These are phyloP conservation scores for Serendipita sp. DNA, from an alignment of 768 basidiomycete species.

Conservation along the genomic window DNA sequence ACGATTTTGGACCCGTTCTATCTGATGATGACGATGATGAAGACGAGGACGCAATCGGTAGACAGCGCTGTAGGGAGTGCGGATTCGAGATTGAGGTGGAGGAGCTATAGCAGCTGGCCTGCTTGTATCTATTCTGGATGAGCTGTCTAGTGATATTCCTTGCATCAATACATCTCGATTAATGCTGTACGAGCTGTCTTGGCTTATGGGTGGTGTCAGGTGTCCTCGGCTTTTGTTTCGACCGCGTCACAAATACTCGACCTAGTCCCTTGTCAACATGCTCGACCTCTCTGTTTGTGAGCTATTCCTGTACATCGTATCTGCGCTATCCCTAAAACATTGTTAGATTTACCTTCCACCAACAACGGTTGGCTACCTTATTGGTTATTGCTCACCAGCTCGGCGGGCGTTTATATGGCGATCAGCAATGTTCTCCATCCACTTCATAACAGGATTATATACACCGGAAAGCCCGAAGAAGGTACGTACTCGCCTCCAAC, in stretches of 20 bases:
- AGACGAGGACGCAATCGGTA: constrained; percentile 21
- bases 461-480: constrained; percentile 31
- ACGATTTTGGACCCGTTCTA: constrained; percentile 55
- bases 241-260: too few relatives aligned
- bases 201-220: too few relatives aligned
- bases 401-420: constrained; percentile 71
- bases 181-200: too few relatives aligned
- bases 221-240: too few relatives aligned
- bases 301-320: background rate
- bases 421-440: constrained; percentile 63
- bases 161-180: background rate
- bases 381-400: constrained; percentile 76
- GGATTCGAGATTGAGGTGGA: constrained; percentile 88
- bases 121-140: background rate
- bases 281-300: background rate
- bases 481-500: constrained; percentile 16
- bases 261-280: background rate
- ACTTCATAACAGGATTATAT: constrained; percentile 68
- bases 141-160: background rate
- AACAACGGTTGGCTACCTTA: constrained; percentile 58
- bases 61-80: constrained; percentile 75
- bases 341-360: constrained; percentile 44
- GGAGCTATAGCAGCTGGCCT: constrained; percentile 34
- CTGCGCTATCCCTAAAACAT: background rate
- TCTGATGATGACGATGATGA: constrained; percentile 33